Evolutionary conservation across 2,329 filamentous ascomycete species (phyloP).

Genomic region (Colletotrichum sp.): DNA sequence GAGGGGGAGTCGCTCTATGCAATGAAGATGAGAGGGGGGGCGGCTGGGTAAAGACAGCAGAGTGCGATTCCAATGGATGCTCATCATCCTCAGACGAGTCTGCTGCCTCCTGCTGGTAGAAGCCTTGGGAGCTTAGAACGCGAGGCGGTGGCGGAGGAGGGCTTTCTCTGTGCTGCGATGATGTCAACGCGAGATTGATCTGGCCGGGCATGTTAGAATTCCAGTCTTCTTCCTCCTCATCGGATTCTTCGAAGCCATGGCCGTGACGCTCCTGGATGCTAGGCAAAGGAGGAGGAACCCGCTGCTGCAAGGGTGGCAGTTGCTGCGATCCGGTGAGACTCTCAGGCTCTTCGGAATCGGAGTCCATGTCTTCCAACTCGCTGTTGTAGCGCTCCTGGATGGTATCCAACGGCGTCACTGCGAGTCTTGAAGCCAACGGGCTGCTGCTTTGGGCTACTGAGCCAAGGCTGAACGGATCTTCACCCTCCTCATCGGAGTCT

Average conservation of each 20-base stretch:
- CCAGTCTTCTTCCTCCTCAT: not conserved
- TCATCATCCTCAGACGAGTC: not conserved
- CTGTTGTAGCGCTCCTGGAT: constrained; percentile 19
- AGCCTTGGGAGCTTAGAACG: not conserved
- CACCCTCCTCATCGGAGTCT: not conserved
- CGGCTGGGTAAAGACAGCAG: not conserved
- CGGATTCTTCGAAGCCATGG: not conserved
- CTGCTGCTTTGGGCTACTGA: not conserved
- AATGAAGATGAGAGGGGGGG: not conserved
- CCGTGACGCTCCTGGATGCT: constrained; percentile 9
- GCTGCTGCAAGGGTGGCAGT: not conserved
- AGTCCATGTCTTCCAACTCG: constrained; percentile 17
- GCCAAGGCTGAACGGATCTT: not conserved
- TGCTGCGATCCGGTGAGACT: constrained; percentile 9
- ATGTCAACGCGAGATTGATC: not conserved
- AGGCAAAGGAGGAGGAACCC: not conserved
- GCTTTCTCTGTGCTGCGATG: constrained; percentile 1
- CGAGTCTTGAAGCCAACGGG: not conserved
- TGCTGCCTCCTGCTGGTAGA: not conserved
- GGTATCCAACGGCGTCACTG: not conserved
- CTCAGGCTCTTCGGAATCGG: constrained; percentile 10
- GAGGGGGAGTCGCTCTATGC: not conserved
- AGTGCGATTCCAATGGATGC: not conserved
- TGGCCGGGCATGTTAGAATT: not conserved
- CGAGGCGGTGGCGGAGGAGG: not conserved